Conservation (phyloP, 2,329 filamentous ascomycete genomes). For the Fusarium coicis region DNA sequence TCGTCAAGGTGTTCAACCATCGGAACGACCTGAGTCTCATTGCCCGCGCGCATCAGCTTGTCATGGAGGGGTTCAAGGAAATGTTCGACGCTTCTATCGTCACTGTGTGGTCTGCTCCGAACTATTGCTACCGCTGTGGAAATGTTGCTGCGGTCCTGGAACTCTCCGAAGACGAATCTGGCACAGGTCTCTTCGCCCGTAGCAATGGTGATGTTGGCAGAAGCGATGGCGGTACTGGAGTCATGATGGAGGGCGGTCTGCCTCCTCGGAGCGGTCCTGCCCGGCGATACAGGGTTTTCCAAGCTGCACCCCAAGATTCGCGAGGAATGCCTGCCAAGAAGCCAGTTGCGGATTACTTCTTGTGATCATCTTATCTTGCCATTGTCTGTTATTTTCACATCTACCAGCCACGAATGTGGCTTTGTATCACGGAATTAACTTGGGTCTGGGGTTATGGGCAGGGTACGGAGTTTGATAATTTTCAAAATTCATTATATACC, state of each 20-base stretch:
- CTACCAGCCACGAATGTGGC: slow-evolving; percentile 13
- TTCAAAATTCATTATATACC: slow-evolving; percentile 19
- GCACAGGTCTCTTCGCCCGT: slow-evolving; percentile 74
- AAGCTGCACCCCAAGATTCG: slow-evolving; percentile 94
- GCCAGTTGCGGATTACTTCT: slow-evolving; percentile 95
- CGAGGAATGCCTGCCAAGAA: slow-evolving; percentile 99
- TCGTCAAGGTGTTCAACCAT: slow-evolving; percentile 96
- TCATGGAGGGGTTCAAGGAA: slow-evolving; percentile 99
- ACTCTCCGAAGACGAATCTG: slow-evolving; percentile 86
- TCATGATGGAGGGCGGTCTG: slow-evolving; percentile 60
- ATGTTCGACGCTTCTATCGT: slow-evolving; percentile 98
- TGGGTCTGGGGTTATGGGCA: slow-evolving; percentile 35
- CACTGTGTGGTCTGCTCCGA: slow-evolving; percentile 98
- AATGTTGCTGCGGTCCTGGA: slow-evolving; percentile 97
- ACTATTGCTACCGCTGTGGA: slow-evolving; percentile 96
- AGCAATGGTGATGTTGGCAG: slow-evolving; percentile 76
- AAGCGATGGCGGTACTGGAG: slow-evolving; percentile 62
- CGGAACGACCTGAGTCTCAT: slow-evolving; percentile 92
- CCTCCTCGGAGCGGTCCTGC: slow-evolving; percentile 75
- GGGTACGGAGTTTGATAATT: slow-evolving; percentile 40
- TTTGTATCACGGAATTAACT: slow-evolving; percentile 36
- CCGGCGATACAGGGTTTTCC: slow-evolving; percentile 92
- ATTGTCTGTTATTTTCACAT: slow-evolving; percentile 2
- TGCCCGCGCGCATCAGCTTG: slow-evolving; percentile 93
- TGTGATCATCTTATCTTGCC: slow-evolving; percentile 57